phyloP scores from a whole-genome alignment of 2,329 filamentous ascomycete species.

The Amylocarpus encephaloides region DNA sequence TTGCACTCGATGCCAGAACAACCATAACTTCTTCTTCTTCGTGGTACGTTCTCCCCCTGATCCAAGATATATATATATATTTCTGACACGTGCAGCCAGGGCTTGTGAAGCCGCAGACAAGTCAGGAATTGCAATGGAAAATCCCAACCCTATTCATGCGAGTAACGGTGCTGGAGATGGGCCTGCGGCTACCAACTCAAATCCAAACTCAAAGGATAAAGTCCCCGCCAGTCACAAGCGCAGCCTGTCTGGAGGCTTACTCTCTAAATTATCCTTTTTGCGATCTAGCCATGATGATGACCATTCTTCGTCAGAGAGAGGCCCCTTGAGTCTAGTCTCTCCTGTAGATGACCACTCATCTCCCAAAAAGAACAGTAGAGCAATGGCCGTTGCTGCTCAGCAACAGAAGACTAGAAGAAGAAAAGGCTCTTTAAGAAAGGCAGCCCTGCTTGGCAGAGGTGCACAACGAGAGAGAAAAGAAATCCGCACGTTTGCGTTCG shows the following conservation, averaged over 20 bases:
- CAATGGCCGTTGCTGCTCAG: slow-evolving; percentile 34
- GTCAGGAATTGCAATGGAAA: neutral
- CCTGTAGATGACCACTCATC: slow-evolving; percentile 24
- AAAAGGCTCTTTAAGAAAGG: slow-evolving; percentile 81
- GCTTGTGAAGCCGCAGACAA: too few relatives aligned
- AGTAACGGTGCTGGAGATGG: neutral
- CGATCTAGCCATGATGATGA: slow-evolving; percentile 40
- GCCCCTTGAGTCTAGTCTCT: slow-evolving; percentile 26
- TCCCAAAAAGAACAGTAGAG: slow-evolving; percentile 27
- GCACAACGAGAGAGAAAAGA: slow-evolving; percentile 55
- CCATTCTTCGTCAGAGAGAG: slow-evolving; percentile 20
- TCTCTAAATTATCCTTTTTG: slow-evolving; percentile 66
- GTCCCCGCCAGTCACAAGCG: slow-evolving; percentile 39
- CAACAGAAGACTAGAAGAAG: slow-evolving; percentile 58
- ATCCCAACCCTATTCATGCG: neutral
- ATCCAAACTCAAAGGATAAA: slow-evolving; percentile 6
- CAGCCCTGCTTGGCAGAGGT: slow-evolving; percentile 72
- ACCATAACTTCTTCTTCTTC: neutral
- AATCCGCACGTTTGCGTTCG: slow-evolving; percentile 33
- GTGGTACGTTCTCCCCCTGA: neutral
- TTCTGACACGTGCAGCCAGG: neutral
- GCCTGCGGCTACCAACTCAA: neutral
- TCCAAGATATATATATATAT: neutral
- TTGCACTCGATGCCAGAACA: neutral
- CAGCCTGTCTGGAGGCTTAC: slow-evolving; percentile 46